Evolutionary conservation across 1,284 basidiomycete genomes (phyloP).

Genomic region (Leccinum proximum): DNA sequence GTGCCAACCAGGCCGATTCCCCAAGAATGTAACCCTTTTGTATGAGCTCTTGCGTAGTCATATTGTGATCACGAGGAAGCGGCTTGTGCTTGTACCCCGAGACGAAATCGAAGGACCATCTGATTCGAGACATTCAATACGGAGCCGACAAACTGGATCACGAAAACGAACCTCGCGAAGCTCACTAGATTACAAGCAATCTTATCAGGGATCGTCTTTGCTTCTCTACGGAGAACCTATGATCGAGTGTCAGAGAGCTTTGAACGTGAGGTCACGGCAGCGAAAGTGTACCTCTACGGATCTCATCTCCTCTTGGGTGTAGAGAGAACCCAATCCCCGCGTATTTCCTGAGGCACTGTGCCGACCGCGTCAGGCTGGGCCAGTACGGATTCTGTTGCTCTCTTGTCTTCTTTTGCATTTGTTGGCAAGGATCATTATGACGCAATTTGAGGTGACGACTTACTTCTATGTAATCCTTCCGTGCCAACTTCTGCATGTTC

Average conservation of each 20-base stretch:
- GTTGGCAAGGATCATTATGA: neutral
- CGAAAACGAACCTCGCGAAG: slow-evolving; percentile 42
- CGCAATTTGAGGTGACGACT: neutral
- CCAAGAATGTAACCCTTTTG: slow-evolving; percentile 71
- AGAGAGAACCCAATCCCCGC: slow-evolving; percentile 80
- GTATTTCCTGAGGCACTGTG: slow-evolving; percentile 46
- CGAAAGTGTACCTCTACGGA: slow-evolving; percentile 56
- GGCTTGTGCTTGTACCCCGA: slow-evolving; percentile 79
- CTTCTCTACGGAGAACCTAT: slow-evolving; percentile 69
- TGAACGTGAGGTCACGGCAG: neutral
- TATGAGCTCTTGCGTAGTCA: slow-evolving; percentile 70
- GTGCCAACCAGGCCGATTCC: slow-evolving; percentile 77
- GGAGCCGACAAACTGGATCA: slow-evolving; percentile 1
- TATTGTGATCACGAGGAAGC: slow-evolving; percentile 55
- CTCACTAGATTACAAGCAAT: slow-evolving; percentile 65
- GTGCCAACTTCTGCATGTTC: slow-evolving; percentile 26
- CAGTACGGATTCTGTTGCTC: slow-evolving; percentile 14
- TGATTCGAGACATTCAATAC: slow-evolving; percentile 22
- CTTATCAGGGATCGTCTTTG: slow-evolving; percentile 70
- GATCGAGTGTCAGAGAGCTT: slow-evolving; percentile 3
- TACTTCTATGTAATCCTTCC: slow-evolving; percentile 31
- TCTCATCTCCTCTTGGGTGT: slow-evolving; percentile 74
- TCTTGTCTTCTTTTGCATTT: slow-evolving; percentile 26
- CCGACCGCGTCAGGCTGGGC: slow-evolving; percentile 33
- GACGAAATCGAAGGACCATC: slow-evolving; percentile 72